phyloP scores from a whole-genome alignment of 768 basidiomycete genomes.

The Rhodotorula graminis region DNA sequence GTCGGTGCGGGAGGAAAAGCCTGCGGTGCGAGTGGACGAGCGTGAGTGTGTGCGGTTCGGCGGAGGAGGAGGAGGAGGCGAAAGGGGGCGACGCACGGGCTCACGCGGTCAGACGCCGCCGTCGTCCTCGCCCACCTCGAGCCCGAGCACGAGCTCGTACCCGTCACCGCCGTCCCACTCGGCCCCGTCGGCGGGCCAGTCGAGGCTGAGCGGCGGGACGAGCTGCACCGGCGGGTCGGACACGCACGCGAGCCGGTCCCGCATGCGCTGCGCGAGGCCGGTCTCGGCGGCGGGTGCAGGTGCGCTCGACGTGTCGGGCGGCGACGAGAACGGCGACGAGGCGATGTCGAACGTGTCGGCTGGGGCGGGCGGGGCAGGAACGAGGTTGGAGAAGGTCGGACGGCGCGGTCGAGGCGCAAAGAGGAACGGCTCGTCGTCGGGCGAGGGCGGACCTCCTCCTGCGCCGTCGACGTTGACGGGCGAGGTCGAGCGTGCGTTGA shows the following conservation, averaged over 20 bases:
- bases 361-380: neutral
- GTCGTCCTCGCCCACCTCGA: no score
- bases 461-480: neutral
- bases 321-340: neutral
- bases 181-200: neutral
- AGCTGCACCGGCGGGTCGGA: neutral
- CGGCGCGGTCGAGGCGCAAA: neutral
- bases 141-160: no score
- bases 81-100: no score
- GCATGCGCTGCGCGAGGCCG: neutral
- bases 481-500: no score
- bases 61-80: no score
- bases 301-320: neutral
- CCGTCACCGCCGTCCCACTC: neutral
- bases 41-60: no score
- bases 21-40: no score
- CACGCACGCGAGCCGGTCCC: neutral
- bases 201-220: neutral
- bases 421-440: neutral
- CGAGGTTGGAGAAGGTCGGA: neutral
- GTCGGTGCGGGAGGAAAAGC: no score
- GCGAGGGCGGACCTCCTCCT: neutral
- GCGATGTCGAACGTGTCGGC: neutral
- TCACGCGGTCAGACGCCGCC: no score
- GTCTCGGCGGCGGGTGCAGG: no score